Conservation (phyloP, 768 basidiomycete species). For the Naganishia onofrii region DNA sequence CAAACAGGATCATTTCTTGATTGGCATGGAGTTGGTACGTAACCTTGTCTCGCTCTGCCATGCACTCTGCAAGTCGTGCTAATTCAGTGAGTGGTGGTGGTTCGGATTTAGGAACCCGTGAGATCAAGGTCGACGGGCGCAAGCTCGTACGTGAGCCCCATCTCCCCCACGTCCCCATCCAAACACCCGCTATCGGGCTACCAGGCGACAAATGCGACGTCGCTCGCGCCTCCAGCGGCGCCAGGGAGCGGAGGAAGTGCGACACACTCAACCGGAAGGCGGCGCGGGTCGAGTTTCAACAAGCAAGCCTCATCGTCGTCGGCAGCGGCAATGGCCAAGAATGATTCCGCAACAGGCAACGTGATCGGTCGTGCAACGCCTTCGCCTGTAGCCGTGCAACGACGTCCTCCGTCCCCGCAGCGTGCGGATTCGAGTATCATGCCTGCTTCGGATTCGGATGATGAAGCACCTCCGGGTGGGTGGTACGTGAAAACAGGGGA, state of each 20-base stretch:
- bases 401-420: constrained; percentile 35
- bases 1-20: constrained; percentile 93
- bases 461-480: constrained; percentile 47
- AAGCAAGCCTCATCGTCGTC: constrained; percentile 21
- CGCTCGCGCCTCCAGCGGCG: not conserved
- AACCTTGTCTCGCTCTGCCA: not conserved
- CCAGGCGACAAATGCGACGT: not conserved
- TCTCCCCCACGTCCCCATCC: not conserved
- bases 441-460: constrained; percentile 51
- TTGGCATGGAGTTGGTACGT: constrained; percentile 56
- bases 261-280: not conserved
- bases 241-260: too few relatives aligned
- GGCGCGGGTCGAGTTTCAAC: constrained; percentile 8
- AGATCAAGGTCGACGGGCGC: constrained; percentile 15
- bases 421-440: constrained; percentile 48
- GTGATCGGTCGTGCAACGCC: not conserved
- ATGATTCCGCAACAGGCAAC: too few relatives aligned
- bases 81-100: not conserved
- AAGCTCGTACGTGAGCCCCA: constrained; percentile 1
- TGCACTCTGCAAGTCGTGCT: not conserved
- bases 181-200: not conserved
- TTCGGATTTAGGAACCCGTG: constrained; percentile 28
- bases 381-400: not conserved
- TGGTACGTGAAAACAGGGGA: constrained; percentile 45
- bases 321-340: constrained; percentile 34